Percentiles rank a stretch among this genome's conserved stretches.
Evolutionary conservation across 2,329 filamentous ascomycete species (phyloP).

Genomic region (Mycosphaerelloides madeirae): DNA sequence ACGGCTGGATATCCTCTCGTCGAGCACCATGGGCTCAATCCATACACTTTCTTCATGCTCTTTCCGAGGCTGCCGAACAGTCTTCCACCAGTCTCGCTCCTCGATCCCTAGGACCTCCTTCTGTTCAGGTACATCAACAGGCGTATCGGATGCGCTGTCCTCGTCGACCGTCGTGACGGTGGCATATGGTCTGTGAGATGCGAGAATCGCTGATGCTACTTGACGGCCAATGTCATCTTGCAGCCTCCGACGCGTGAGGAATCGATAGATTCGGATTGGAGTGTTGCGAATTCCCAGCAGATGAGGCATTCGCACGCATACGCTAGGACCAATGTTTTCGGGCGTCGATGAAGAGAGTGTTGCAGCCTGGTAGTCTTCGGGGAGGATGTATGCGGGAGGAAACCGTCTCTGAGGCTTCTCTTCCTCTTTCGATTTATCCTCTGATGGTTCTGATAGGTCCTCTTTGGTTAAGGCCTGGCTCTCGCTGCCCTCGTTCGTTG

Average conservation of each 20-base stretch:
- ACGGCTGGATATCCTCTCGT: constrained; percentile 67
- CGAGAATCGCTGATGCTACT: constrained; percentile 78
- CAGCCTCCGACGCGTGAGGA: constrained; percentile 76
- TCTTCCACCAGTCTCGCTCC: constrained; percentile 80
- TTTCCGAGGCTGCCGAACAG: constrained; percentile 52
- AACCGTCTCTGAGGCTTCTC: constrained; percentile 52
- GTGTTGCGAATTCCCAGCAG: constrained; percentile 90
- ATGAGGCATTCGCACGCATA: constrained; percentile 75
- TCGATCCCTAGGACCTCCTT: constrained; percentile 62
- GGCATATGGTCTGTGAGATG: constrained; percentile 45
- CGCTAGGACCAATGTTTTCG: constrained; percentile 65
- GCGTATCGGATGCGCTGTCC: constrained; percentile 21
- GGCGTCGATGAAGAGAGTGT: constrained; percentile 63
- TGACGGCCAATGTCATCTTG: constrained; percentile 84
- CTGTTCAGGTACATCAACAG: constrained; percentile 53
- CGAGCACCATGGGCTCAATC: constrained; percentile 65
- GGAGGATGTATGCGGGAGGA: constrained; percentile 68
- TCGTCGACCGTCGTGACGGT: constrained; percentile 20
- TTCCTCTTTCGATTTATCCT: constrained; percentile 27
- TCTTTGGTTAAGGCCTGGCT: constrained; percentile 12
- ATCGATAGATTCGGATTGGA: constrained; percentile 77
- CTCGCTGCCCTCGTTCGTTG: constrained; percentile 1
- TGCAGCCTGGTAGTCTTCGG: constrained; percentile 65
- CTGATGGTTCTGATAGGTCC: constrained; percentile 18
- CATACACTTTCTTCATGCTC: constrained; percentile 60